Evolutionary conservation across 306 rosid genomes (phyloP).

Genomic region (Dryas octopetala): DNA sequence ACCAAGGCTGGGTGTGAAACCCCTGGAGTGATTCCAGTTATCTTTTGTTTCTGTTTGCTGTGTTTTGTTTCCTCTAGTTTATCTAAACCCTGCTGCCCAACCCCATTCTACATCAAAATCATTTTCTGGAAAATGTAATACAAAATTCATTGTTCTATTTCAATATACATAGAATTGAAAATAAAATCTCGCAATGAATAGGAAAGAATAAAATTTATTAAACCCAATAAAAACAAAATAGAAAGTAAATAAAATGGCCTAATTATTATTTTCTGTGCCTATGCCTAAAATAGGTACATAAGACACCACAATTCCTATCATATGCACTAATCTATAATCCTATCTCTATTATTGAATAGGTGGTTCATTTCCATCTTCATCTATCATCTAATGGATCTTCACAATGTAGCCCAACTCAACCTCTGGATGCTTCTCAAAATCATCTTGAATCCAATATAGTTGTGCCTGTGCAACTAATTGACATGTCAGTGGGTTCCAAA

Average conservation of each 20-base stretch:
- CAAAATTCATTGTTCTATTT: too few relatives aligned
- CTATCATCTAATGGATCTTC: constrained; percentile 61
- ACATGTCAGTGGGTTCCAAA: constrained; percentile 34
- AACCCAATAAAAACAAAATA: neutral
- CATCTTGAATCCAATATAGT: constrained; percentile 32
- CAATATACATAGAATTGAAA: neutral
- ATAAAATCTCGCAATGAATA: neutral
- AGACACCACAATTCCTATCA: neutral
- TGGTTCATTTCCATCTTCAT: constrained; percentile 57
- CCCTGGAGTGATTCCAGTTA: too few relatives aligned
- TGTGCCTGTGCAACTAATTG: constrained; percentile 33
- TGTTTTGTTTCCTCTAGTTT: too few relatives aligned
- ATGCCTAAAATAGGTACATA: neutral
- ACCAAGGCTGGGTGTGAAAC: too few relatives aligned
- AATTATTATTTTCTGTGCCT: neutral
- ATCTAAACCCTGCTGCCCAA: too few relatives aligned
- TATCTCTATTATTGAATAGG: constrained; percentile 43
- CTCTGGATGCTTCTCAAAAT: constrained; percentile 43
- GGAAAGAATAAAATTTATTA: neutral
- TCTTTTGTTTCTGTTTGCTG: too few relatives aligned
- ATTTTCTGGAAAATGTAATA: neutral
- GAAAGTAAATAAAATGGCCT: neutral
- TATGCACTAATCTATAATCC: constrained; percentile 4
- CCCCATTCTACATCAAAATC: neutral
- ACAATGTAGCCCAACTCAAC: constrained; percentile 39